Evolutionary conservation across 2,329 filamentous ascomycete species (phyloP).

Genomic region (Tolypocladium tropicale): DNA sequence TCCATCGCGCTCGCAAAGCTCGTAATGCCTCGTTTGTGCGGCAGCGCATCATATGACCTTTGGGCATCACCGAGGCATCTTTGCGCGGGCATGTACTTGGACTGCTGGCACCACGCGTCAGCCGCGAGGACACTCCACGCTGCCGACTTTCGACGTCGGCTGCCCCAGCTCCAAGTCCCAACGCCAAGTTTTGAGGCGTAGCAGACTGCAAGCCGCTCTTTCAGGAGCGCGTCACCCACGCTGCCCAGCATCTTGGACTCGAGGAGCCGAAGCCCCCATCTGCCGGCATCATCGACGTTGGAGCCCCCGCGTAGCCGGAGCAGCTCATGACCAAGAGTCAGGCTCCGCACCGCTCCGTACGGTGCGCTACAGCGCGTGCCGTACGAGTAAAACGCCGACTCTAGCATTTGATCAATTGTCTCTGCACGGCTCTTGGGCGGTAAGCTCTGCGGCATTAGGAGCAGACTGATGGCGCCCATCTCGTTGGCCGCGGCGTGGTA

Average conservation of each 20-base stretch:
- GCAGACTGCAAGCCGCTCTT: constrained; percentile 76
- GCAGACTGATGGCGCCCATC: constrained; percentile 79
- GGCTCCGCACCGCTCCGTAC: constrained; percentile 69
- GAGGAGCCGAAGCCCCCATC: constrained; percentile 72
- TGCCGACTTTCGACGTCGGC: constrained; percentile 71
- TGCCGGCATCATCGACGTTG: constrained; percentile 75
- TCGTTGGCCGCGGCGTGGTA: constrained; percentile 91
- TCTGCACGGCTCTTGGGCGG: constrained; percentile 71
- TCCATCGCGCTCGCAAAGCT: constrained; percentile 39
- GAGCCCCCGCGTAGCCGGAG: constrained; percentile 70
- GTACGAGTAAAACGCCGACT: constrained; percentile 88
- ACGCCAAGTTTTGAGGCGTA: constrained; percentile 65
- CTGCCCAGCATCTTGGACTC: constrained; percentile 67
- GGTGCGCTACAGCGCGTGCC: constrained; percentile 71
- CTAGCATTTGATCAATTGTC: constrained; percentile 75
- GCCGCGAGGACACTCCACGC: constrained; percentile 80
- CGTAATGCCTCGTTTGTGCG: constrained; percentile 39
- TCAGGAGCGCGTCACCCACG: constrained; percentile 72
- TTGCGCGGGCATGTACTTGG: constrained; percentile 69
- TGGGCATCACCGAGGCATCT: constrained; percentile 63
- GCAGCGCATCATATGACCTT: constrained; percentile 40
- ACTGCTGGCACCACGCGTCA: constrained; percentile 71
- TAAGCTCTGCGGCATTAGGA: constrained; percentile 64
- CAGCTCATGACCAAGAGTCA: constrained; percentile 70
- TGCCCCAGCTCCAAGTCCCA: constrained; percentile 57